Evolutionary conservation across 148 eudicot genomes (phyloP).

Genomic region (Fagopyrum esculentum): DNA sequence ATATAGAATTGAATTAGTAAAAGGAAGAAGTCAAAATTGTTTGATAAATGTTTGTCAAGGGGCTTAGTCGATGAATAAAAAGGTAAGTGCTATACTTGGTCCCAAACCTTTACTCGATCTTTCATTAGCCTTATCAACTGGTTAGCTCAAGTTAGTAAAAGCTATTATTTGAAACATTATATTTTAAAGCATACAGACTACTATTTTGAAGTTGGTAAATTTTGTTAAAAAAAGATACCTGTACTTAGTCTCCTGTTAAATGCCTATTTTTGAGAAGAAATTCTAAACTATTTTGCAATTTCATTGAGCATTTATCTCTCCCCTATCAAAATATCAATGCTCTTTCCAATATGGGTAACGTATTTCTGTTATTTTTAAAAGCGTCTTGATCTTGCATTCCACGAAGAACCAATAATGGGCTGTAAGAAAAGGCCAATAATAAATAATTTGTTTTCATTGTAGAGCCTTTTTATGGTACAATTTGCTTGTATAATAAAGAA

Average conservation of each 20-base stretch:
- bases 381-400: background rate
- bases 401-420: background rate
- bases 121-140: background rate
- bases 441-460: slow-evolving; percentile 22
- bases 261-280: background rate
- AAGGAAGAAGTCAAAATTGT: background rate
- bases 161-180: no score
- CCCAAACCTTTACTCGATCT: background rate
- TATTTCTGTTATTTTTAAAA: background rate
- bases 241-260: background rate
- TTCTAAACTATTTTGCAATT: no score
- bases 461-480: slow-evolving; percentile 97
- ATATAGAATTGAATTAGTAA: background rate
- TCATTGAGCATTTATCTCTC: no score
- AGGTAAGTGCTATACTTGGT: background rate
- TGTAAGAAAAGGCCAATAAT: background rate
- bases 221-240: background rate
- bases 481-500: slow-evolving; percentile 92
- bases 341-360: no score
- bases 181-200: no score
- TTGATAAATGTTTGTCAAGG: background rate
- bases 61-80: background rate
- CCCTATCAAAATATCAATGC: no score
- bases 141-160: no score
- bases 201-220: background rate